A percentile compares a stretch with the other conserved stretches of the same genome.
Conservation (phyloP, 164 flowering plant genomes). For the Nymphaea thermarum region DNA sequence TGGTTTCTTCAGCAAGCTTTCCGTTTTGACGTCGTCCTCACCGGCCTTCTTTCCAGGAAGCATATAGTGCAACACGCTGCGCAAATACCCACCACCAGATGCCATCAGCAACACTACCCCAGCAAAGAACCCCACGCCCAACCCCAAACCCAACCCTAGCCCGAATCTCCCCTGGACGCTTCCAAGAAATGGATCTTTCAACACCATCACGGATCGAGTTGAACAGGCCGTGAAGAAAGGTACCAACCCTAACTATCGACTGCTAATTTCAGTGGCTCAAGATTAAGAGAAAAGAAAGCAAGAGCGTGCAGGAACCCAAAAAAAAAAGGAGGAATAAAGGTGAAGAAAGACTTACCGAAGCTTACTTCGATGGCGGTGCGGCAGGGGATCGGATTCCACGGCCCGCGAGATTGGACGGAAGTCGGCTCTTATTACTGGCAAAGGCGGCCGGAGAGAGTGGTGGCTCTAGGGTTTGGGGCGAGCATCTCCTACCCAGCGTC, state of each 20-base stretch:
- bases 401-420: neutral
- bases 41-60: constrained; percentile 48
- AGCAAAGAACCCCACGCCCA: too few relatives aligned
- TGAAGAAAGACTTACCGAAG: neutral
- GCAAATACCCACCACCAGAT: constrained; percentile 19
- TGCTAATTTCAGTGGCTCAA: neutral
- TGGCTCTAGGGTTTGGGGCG: neutral
- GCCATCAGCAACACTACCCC: neutral
- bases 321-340: neutral
- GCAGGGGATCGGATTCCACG: neutral
- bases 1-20: constrained; percentile 25
- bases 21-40: constrained; percentile 14
- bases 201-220: neutral
- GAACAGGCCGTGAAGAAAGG: neutral
- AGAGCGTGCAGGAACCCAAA: too few relatives aligned
- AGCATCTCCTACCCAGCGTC: neutral
- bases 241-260: neutral
- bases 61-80: constrained; percentile 45
- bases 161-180: neutral
- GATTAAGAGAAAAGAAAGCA: neutral
- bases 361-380: neutral
- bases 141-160: neutral
- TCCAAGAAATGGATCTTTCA: neutral
- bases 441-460: neutral
- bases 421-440: neutral